Evolutionary conservation across 1,139 yeast genomes (phyloP), one percentile per base, ranked within the genome.

Genomic region (Pichiaceae sp.): DNA sequence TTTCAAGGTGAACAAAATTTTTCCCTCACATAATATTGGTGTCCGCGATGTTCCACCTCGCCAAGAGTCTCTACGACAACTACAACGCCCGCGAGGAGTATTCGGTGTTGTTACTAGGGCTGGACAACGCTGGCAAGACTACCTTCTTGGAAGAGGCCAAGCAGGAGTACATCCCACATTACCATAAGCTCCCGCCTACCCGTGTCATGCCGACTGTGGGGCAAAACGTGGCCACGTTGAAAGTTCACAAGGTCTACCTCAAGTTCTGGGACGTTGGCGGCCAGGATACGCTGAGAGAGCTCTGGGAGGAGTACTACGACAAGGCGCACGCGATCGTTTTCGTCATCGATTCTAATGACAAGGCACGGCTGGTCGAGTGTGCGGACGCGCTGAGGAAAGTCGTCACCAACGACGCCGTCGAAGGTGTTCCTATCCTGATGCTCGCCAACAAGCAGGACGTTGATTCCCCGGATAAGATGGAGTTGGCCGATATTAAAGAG

Each of bases 211-310:
- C 89, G 1, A 80, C 89, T 0, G 81, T 80, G 17, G 89, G 89
- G 2, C 93, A 91, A 60, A 83, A 86, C 49, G 63, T 61, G 19
- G 50, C 60, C 6, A 52, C 54, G 2, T 43, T 52, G 12, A 36
- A 45, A 4, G 42, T 50, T 11, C 43, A 43, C 17, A 35, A 42
- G 4, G 35, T 43, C 7, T 66, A 71, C 41, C 63, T 91, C 40
- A 85, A 87, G 54, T 75, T 91, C 49, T 91, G 97, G 97, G 98
- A 91, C 59, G 76, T 91, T 31, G 97, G 97, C 7, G 98, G 98
- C 4, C 97, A 91, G 58, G 79, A 77, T 52, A 69, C 84, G 19
- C 64, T 91, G 36, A 68, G 97, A 35, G 67, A 76, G 28, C 69
- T 91, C 70, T 91, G 98, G 98, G 71, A 81, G 12, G 75, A 86